Base-by-base conservation (phyloP, 2,329 filamentous ascomycete genomes). In the Diplodia intermedia region DNA sequence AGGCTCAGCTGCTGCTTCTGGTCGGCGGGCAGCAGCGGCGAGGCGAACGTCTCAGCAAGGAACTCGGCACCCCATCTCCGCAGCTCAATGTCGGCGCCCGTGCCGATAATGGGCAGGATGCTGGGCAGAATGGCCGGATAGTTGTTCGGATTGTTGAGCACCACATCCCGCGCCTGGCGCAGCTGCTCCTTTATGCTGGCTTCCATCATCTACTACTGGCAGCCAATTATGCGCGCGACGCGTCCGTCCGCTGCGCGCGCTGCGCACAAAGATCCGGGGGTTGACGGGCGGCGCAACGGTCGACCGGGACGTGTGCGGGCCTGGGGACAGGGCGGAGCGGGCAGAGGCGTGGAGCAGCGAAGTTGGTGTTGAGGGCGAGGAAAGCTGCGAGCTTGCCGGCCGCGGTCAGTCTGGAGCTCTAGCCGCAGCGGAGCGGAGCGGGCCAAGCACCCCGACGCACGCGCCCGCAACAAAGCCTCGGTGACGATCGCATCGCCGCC, bases 1-100 rank as follows among this genome's bases (percentile, higher is more conserved):
- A 92, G 84, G 72, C 90, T 89, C 81, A 95, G 84, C 70, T 89
- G 89, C 83, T 88, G 92, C 84, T 98, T 99, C 78, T 91, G 89
- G 65, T 90, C 85, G 69, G 88, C 84, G 23, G 90, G 83, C 74
- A 98, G 85, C 26, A 91, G 88, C n/a, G 96, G 95, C 69, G 92
- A 96, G 68, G 95, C 91, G 81, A 99, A 98, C 2, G 94, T 93
- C 83, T 99, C 95, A 68, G 94, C 93, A 53, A 99, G 85, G 77
- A 99, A 99, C 70, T 97, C 94, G 71, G 94, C 90, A 31, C 94
- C 95, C 95, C 95, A 99, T 90, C 94, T 86, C 80, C 93, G 91
- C 75, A 98, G 83, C 80, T 97, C 92, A 68, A 97, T 81, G 70
- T 71, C 74, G 54, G 77, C 74, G 56, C 88, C 86, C 71, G 92